A percentile compares a stretch with the other conserved stretches of the same genome.
These are phyloP conservation scores for Pichia sp. DNA, from an alignment of 1,139 yeast species.

Conservation along the genomic window DNA sequence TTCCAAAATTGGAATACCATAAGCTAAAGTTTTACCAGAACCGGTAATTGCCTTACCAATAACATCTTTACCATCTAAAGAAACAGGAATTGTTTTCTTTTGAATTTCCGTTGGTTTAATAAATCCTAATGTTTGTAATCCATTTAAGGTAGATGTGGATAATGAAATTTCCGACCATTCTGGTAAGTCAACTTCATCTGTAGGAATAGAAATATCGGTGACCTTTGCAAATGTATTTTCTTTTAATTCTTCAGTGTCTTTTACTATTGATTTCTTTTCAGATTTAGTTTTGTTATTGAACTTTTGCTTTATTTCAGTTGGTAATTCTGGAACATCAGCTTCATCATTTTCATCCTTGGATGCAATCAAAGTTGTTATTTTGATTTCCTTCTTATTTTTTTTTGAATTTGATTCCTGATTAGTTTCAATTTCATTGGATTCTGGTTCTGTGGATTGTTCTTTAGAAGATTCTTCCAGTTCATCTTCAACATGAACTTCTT, in stretches of 20 bases:
- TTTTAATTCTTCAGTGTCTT: conserved; percentile 13
- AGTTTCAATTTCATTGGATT: neutral
- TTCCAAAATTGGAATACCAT: conserved; percentile 90
- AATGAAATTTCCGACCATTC: conserved; percentile 48
- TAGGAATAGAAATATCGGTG: conserved; percentile 32
- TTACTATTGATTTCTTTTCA: neutral
- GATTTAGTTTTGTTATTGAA: conserved; percentile 12
- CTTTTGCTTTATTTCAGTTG: conserved; percentile 2
- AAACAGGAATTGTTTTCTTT: conserved; percentile 65
- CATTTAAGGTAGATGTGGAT: conserved; percentile 51
- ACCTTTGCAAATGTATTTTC: conserved; percentile 18
- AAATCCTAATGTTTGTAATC: conserved; percentile 55
- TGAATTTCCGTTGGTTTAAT: conserved; percentile 80
- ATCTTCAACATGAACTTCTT: conserved; percentile 16
- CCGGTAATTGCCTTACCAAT: conserved; percentile 98
- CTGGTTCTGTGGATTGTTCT: neutral
- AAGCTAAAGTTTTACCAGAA: conserved; percentile 94
- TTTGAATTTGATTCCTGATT: neutral
- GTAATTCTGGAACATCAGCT: conserved; percentile 16
- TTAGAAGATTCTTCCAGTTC: conserved; percentile 9
- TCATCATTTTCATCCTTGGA: conserved; percentile 23
- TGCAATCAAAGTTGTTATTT: conserved; percentile 14
- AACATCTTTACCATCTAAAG: conserved; percentile 68
- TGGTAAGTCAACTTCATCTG: conserved; percentile 45
- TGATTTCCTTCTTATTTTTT: conserved; percentile 1